Evolutionary conservation across 2,329 filamentous ascomycete genomes (phyloP), one percentile per base, ranked within the genome.

Genomic region (Cladophialophora chaetospira): DNA sequence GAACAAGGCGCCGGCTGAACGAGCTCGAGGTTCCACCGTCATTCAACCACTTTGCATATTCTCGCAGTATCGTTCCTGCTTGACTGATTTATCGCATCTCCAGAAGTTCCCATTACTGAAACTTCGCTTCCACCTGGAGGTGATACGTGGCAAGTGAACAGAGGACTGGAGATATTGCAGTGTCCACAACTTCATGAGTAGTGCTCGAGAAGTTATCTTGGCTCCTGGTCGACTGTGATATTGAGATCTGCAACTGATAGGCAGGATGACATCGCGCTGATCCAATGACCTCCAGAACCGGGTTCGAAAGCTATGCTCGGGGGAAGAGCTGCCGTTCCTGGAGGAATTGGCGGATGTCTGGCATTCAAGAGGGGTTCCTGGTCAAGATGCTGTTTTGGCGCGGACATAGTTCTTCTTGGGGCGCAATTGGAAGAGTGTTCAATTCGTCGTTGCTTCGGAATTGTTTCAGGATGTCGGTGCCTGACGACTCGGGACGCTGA

Each of bases 191-290:
- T 48, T 17, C 53, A 42, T 29, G 48, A 61, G 23, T 55, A 55
- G 3, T 61, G 55, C 52, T 53, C 55, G 33, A 44, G 52, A 23
- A 58, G 59, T 29, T 61, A 61, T 38, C 59, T 61, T 13, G 59
- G 59, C 3, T 58, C 59, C 13, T 61, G 59, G 59, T 55, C 59
- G n/a, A 21, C 55, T 2, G 43, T 61, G 28, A 58, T 61, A 13
- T 53, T 61, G 31, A 55, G 59, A 19, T 61, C 58, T 31, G 59
- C 59, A 4, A 55, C 56, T n/a, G 52, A 55, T 10, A 53, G 38
- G 28, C 44, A 52, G 6, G 55, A 56, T 26, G 42, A 55, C 19
- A 45, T 58, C 23, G 59, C 46, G 10, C 11, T 61, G 31, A 45
- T 61, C 15, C 40, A 55, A 33, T 4, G 59, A 61, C 45, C 25